Evolutionary conservation across 2,329 filamentous ascomycete species (phyloP).

Genomic region (Sporothrix variecibatus): DNA sequence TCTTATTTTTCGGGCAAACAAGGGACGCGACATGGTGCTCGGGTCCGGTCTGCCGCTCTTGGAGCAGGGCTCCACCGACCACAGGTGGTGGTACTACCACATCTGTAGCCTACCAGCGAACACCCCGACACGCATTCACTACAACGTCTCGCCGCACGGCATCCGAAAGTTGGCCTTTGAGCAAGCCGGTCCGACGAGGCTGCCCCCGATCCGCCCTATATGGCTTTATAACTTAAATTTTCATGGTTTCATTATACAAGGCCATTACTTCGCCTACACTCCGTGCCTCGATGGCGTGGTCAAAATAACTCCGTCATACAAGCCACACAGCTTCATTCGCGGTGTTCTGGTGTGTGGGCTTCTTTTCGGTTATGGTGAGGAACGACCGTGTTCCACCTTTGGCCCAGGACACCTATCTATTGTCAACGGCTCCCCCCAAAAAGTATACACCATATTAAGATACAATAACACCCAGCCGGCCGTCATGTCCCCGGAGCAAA

Average conservation of each 20-base stretch:
- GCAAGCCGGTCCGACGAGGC: not conserved
- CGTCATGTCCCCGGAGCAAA: constrained; percentile 14
- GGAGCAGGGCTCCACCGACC: not conserved
- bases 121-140: not conserved
- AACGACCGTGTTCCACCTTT: not conserved
- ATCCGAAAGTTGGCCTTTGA: not conserved
- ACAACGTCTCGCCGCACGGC: not conserved
- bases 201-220: not conserved
- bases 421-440: constrained; percentile 13
- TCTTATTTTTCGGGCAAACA: not conserved
- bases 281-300: not conserved
- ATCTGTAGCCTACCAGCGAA: constrained; percentile 1
- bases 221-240: not conserved
- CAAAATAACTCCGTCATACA: constrained; percentile 2
- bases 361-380: not conserved
- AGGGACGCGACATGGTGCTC: not conserved
- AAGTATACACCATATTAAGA: constrained; percentile 29
- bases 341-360: not conserved
- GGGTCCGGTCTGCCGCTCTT: not conserved
- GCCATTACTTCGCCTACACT: not conserved
- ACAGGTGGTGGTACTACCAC: not conserved
- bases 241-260: no score
- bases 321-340: not conserved
- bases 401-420: constrained; percentile 20
- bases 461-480: constrained; percentile 21